These are phyloP conservation scores for Colletotrichum endophyticum DNA, from an alignment of 2,329 filamentous ascomycete genomes.

Conservation along the genomic window DNA sequence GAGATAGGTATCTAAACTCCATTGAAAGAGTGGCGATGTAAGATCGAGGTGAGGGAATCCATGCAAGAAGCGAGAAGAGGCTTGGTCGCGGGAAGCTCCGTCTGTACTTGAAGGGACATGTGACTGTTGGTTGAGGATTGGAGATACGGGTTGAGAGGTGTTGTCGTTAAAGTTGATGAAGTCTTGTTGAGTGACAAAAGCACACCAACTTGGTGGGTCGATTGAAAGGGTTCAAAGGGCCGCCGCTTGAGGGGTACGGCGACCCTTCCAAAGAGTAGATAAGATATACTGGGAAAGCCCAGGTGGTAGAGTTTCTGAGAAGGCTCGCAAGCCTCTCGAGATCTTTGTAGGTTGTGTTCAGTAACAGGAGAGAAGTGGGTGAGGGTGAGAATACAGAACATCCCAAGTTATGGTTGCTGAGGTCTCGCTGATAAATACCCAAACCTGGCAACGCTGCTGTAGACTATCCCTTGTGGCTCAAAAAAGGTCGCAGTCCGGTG, in stretches of 20 bases:
- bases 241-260: not conserved
- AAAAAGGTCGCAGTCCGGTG: not conserved
- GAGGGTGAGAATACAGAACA: fast-evolving
- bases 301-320: fast-evolving
- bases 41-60: not conserved
- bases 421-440: not conserved
- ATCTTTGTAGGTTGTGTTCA: fast-evolving
- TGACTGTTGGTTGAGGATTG: too few relatives aligned
- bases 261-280: not conserved
- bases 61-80: not conserved
- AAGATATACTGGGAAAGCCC: fast-evolving
- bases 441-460: not conserved
- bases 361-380: not conserved
- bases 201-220: not conserved
- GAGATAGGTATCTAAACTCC: not conserved
- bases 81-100: not conserved
- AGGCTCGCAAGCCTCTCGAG: not conserved
- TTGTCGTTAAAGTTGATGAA: not conserved
- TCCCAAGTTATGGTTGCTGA: fast-evolving
- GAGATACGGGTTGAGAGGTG: not conserved
- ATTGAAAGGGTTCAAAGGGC: not conserved
- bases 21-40: not conserved
- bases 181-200: not conserved
- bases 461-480: not conserved
- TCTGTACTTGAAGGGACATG: not conserved